Evolutionary conservation across 352 stramenopile species (phyloP), one percentile per base, ranked within the genome.

Genomic region (Globisporangium apiculatum): DNA sequence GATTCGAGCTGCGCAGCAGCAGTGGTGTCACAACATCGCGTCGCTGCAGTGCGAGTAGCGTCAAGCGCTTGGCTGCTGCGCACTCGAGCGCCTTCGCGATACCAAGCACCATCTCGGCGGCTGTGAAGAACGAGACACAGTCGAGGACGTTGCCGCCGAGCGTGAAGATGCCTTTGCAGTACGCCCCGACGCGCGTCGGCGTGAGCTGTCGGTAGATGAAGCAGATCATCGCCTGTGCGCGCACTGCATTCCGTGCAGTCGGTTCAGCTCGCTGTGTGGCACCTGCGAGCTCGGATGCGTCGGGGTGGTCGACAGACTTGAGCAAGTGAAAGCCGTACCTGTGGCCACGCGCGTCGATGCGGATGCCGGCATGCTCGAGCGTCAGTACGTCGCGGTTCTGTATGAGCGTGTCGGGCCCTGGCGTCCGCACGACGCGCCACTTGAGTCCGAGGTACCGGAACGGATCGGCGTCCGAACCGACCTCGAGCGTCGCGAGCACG

Each of bases 361-460:
- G 61, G 0, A 70, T 69, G 7, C 77, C 75, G 43, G 73, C 73
- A 48, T 67, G 68, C 56, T 87, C 77, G 14, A 87, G 73, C 3
- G 63, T 69, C 41, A 66, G 72, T 47, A 75, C 46, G 49, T 86
- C 77, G 1, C 77, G 77, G n/a, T 73, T 64, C 31, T 68, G 67
- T 50, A 79, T 71, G 36, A 85, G 55, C 3, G 36, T 36, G 0
- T 58, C 61, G 0, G 69, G 66, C 0, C 61, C 64, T 0, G 76
- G 61, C 0, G 65, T 67, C 48, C 71, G 48, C 0, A 58, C 57
- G 7, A 73, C 40, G 12, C 63, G 60, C 77, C 75, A 87, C 42
- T 86, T 84, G 51, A 87, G 53, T 0, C 75, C 52, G 1, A 86
- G 53, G 53, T 78, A 80, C 9, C 65, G 67, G 36, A 76, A 82